Percentiles rank a stretch among this genome's conserved stretches.
Conservation (phyloP, 257 asterid species). For the Solanum bulbocastanum region DNA sequence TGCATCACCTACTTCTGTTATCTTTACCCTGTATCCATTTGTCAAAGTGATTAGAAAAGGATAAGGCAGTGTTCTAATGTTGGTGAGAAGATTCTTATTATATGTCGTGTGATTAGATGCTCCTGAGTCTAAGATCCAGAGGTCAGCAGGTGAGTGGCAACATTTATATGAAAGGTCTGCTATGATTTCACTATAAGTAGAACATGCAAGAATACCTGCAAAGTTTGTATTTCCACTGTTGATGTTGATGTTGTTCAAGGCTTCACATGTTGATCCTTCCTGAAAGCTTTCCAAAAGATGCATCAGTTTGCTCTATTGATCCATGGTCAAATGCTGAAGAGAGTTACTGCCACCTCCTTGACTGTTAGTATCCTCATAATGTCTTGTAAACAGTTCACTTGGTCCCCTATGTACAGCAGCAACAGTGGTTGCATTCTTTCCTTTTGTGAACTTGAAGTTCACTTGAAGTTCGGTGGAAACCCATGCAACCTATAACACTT, state of each 20-base stretch:
- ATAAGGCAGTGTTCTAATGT: background rate
- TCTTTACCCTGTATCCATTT: background rate
- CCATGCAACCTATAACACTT: background rate
- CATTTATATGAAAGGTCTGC: no score
- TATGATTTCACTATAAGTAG: no score
- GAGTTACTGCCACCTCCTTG: background rate
- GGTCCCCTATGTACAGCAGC: background rate
- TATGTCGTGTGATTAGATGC: background rate
- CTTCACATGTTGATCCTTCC: no score
- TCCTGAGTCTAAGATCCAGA: background rate
- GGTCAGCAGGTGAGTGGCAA: no score
- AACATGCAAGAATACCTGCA: background rate
- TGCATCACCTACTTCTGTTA: background rate
- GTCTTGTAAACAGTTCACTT: rapidly evolving
- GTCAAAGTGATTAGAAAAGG: background rate
- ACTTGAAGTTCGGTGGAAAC: background rate
- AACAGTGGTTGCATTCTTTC: no score
- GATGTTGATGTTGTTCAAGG: background rate
- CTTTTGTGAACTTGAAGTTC: no score
- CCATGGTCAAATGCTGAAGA: no score
- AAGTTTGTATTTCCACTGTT: background rate
- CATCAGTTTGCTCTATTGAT: no score
- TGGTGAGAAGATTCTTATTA: background rate
- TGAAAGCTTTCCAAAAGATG: no score
- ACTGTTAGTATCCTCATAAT: rapidly evolving